These are phyloP conservation scores for Calophaca sinica DNA, from an alignment of 306 rosid species.

Conservation along the genomic window DNA sequence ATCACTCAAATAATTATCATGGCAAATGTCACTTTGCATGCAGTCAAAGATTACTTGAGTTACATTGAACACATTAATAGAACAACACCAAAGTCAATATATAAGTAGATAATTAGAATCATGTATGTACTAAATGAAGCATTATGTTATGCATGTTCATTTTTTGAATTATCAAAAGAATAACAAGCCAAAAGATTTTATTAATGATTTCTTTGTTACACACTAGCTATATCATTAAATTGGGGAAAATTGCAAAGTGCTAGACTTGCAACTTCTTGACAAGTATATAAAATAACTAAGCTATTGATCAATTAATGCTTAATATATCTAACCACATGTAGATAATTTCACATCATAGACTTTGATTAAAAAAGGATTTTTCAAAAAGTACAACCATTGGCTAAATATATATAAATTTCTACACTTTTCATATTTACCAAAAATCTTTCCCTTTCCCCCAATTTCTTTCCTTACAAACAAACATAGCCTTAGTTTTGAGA, in stretches of 20 bases:
- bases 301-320: neutral
- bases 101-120: too few species aligned
- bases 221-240: too few species aligned
- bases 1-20: too few species aligned
- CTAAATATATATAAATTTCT: too few species aligned
- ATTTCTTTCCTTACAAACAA: too few species aligned
- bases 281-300: too few species aligned
- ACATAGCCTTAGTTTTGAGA: conserved; percentile 11
- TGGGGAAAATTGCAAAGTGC: neutral
- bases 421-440: too few species aligned
- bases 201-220: neutral
- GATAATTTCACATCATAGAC: neutral
- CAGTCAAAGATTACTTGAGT: too few species aligned
- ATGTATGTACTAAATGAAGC: neutral
- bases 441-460: too few species aligned
- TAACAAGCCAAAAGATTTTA: conserved; percentile 7
- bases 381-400: neutral
- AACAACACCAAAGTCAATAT: too few species aligned
- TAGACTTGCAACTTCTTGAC: conserved; percentile 2
- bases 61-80: too few species aligned
- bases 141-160: neutral
- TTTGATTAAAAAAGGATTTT: neutral
- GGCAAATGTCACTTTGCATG: too few species aligned
- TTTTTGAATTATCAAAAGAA: neutral
- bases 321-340: neutral